Base-by-base conservation (phyloP, 176 grass and related monocot species). In the Oryza australiensis region DNA sequence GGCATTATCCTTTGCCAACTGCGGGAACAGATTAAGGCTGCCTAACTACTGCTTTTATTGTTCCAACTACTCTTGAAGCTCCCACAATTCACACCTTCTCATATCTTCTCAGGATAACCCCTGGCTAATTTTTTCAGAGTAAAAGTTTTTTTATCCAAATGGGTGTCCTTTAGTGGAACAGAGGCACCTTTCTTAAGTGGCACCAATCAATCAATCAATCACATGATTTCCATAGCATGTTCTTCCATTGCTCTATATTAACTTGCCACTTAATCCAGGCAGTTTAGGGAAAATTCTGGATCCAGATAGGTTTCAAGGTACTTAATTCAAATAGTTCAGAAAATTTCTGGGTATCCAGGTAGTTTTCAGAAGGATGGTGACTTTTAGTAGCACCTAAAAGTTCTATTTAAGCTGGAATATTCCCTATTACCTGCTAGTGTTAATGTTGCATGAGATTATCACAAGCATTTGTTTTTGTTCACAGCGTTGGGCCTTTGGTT, bases 11-110 rank as follows among this genome's bases (percentile, higher is more conserved):
- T 82, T 82, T 62, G 45, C 46, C 48, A 62, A 68, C 74, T 33
- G 23, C 27, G 15, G 74, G 79, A 72, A 70, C 38, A 20, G 34
- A 90, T 86, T 62, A 86, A 79, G 38, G 30, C 74, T 63, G 41
- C 26, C 74, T 79, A 90, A 59, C 88, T 83, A 83, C 74, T 68
- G 49, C 68, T 79, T 86, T 67, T 79, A 69, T 82, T 69, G 62
- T 77, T 83, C 66, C 62, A 82, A 82, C 84, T 78, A 83, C 84
- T 73, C 48, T 26, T 3, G 43, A 81, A 77, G 46, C 43, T 5
- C 83, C 79, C 37, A 73, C 68, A 73, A 86, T 79, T 80, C 62
- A 62, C 29, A 69, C 29, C 0, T 82, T 62, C 68, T 60, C 34
- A 34, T 86, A 45, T 70, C 42, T 86, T 72, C 26, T 45, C 55